phyloP scores from a whole-genome alignment of 345 rosid species.

The Bruguiera sexangula region DNA sequence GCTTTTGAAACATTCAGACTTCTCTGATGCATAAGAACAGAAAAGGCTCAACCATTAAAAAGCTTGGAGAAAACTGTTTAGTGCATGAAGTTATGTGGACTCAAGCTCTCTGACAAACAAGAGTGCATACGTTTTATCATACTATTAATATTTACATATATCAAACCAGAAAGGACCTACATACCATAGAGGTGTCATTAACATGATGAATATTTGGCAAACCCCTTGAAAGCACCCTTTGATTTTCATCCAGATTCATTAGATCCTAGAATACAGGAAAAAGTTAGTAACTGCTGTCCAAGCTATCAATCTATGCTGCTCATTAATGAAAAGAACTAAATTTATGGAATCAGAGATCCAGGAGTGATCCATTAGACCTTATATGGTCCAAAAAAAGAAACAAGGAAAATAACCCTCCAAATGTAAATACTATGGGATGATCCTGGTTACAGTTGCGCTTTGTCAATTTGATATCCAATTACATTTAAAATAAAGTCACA shows the following conservation, averaged over 20 bases:
- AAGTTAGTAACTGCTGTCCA: neutral
- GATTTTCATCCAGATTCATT: conserved; percentile 74
- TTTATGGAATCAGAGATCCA: neutral
- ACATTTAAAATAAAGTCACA: neutral
- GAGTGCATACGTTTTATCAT: too few relatives aligned
- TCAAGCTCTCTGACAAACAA: too few relatives aligned
- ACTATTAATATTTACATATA: too few relatives aligned
- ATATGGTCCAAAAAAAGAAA: neutral
- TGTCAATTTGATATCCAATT: neutral
- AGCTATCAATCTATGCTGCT: conserved; percentile 4
- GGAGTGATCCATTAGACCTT: neutral
- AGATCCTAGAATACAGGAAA: conserved; percentile 51
- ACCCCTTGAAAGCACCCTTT: conserved; percentile 69
- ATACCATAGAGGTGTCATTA: conserved; percentile 74
- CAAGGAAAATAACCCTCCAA: neutral
- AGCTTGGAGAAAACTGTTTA: too few relatives aligned
- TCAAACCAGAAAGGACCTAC: neutral
- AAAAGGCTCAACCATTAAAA: too few relatives aligned
- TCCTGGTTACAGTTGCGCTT: too few relatives aligned
- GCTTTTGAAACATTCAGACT: too few relatives aligned
- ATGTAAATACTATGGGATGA: neutral
- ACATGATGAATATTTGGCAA: conserved; percentile 73
- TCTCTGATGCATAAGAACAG: too few relatives aligned
- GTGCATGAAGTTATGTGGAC: too few relatives aligned
- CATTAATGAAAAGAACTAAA: neutral